Conservation (phyloP, 2,329 filamentous ascomycete species). For the Xylariaceae sp. region DNA sequence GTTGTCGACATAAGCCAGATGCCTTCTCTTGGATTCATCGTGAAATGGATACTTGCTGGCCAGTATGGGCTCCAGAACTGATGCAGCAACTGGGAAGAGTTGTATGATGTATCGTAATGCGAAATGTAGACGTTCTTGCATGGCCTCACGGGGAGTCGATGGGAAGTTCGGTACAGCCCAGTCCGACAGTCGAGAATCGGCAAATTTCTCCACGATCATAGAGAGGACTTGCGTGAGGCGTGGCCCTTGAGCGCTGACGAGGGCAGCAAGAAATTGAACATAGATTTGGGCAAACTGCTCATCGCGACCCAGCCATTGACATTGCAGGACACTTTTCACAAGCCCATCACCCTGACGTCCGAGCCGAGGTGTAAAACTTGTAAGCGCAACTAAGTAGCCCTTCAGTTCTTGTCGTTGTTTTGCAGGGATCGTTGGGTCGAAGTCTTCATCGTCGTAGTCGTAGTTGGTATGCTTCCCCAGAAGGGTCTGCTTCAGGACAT, state of each 20-base stretch:
- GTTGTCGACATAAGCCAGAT: conserved; percentile 85
- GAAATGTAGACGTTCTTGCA: conserved; percentile 71
- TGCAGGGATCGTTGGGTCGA: conserved; percentile 30
- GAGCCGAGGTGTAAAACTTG: conserved; percentile 56
- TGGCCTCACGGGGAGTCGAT: conserved; percentile 57
- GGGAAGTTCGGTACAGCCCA: conserved; percentile 50
- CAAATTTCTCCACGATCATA: conserved; percentile 78
- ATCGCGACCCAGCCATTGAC: conserved; percentile 62
- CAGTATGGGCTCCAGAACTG: conserved; percentile 64
- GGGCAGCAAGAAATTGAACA: conserved; percentile 61
- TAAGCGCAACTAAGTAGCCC: conserved; percentile 59
- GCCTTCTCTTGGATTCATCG: conserved; percentile 71
- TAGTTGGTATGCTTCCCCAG: conserved; percentile 43
- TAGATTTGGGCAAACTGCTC: conserved; percentile 64
- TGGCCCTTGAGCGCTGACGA: conserved; percentile 78
- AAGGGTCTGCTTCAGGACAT: conserved; percentile 57
- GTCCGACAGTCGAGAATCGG: conserved; percentile 42
- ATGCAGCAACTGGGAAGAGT: conserved; percentile 75
- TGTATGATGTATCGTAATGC: conserved; percentile 71
- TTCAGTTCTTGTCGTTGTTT: conserved; percentile 49
- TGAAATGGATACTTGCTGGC: conserved; percentile 69
- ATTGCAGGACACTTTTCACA: conserved; percentile 54
- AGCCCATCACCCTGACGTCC: conserved; percentile 56
- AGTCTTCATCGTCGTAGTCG: conserved; percentile 42
- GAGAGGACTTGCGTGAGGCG: conserved; percentile 71